Evolutionary conservation across 768 basidiomycete species (phyloP).

Genomic region (Brasilioporus rufonigricans): DNA sequence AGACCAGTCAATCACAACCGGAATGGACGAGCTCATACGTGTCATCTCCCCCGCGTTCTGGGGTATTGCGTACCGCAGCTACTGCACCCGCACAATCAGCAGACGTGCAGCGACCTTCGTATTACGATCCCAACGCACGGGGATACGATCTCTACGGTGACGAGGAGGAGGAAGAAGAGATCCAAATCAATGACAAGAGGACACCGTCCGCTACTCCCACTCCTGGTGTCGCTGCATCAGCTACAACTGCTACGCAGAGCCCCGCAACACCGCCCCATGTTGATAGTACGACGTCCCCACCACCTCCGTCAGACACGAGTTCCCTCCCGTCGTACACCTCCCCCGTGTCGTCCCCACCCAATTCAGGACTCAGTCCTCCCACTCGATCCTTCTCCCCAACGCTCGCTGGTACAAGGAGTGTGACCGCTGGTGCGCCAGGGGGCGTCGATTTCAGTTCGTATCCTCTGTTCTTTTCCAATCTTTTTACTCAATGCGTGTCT

Average conservation of each 20-base stretch:
- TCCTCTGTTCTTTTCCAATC: no score
- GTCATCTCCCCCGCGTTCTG: constrained; percentile 15
- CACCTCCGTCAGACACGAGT: neutral
- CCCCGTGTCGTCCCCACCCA: constrained; percentile 1
- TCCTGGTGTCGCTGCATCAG: neutral
- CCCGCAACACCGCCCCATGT: neutral
- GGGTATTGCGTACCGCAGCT: neutral
- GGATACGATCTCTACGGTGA: constrained; percentile 29
- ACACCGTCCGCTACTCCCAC: neutral
- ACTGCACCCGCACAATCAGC: no score
- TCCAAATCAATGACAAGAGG: constrained; percentile 8
- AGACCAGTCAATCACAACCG: no score
- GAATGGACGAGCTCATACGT: constrained; percentile 6
- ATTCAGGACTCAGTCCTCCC: neutral
- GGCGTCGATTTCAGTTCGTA: constrained; percentile 36
- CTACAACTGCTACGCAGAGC: neutral
- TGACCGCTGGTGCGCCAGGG: constrained; percentile 9
- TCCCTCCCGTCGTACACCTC: constrained; percentile 7
- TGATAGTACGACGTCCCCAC: no score
- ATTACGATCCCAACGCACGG: constrained; percentile 35
- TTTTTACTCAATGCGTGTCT: no score
- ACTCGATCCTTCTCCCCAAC: constrained; percentile 12
- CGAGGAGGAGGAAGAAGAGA: constrained; percentile 12
- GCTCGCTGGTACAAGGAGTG: no score
- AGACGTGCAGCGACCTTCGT: constrained; percentile 28